Evolutionary conservation across 1,284 basidiomycete species (phyloP).

Genomic region (Ceratobasidium sp.): DNA sequence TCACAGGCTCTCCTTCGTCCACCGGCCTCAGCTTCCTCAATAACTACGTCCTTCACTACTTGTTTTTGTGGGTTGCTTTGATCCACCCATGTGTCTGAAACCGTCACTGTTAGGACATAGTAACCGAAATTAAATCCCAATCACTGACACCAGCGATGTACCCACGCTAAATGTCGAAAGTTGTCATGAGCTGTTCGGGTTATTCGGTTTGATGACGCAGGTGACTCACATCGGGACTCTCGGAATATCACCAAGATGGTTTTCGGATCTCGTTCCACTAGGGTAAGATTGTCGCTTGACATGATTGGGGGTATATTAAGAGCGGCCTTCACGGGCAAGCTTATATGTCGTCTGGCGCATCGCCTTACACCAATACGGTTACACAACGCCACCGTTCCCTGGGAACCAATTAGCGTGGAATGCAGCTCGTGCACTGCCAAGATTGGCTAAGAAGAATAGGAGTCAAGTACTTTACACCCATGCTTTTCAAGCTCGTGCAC

Average conservation of each 20-base stretch:
- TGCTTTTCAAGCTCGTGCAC: too few species aligned
- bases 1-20: neutral
- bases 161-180: neutral
- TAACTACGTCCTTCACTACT: conserved; percentile 10
- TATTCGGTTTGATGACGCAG: neutral
- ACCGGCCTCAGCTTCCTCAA: neutral
- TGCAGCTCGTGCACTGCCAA: too few species aligned
- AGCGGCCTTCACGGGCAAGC: too few species aligned
- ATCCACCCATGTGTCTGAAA: conserved; percentile 6
- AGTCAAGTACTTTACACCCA: too few species aligned
- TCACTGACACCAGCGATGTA: conserved; percentile 8
- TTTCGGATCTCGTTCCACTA: neutral
- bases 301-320: neutral
- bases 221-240: conserved; percentile 6
- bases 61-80: neutral
- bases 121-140: neutral
- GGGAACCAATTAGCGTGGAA: too few species aligned
- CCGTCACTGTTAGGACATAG: neutral
- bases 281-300: neutral
- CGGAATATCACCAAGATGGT: conserved; percentile 16
- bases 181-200: neutral
- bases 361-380: neutral
- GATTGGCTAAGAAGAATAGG: too few species aligned
- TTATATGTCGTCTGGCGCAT: neutral
- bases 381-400: neutral